Base-by-base conservation (phyloP, 1,139 yeast species). In the Suhomyces bokatorum region DNA sequence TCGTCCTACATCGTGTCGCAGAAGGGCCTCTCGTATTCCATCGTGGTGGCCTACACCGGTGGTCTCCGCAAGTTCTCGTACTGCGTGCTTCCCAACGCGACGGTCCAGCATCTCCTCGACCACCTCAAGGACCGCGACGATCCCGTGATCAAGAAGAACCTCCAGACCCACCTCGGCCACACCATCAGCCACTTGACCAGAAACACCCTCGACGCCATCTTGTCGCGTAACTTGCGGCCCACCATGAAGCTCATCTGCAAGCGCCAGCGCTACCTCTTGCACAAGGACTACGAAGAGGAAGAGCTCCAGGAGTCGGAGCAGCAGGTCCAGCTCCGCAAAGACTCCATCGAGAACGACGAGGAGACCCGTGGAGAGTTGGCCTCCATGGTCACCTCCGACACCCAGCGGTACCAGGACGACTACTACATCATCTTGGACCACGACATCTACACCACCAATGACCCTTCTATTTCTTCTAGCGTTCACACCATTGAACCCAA, bases 211-310 rank as follows among this genome's bases (percentile, higher is more conserved):
- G 51, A 49, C 16, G 40, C 81, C 68, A 64, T 83, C 13, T 60
- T 77, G 27, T 67, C 77, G 13, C 75, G 75, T 52, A 63, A 69
- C 35, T 69, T 74, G 53, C 71, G 70, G 58, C 89, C 80, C 17
- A 69, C 61, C 43, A 65, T 55, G 63, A 78, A 73, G 49, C 59
- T 81, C 14, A 63, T 64, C 31, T 68, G 73, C 41, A 71, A 74
- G 49, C 66, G 84, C 45, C 58, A 81, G n/a, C 67, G 88, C 40
- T 83, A 75, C 60, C 60, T 70, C 39, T 42, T 68, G 28, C 55
- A 62, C 27, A 59, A 60, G 39, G 63, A 62, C 17, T 55, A 60
- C 30, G 59, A 57, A 32, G 52, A 44, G 11, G 43, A 44, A 30
- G 51, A 43, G 24, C 37, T n/a, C 12, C 44, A 45, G 12, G 39